Conservation (phyloP, 345 rosid species). For the Bruguiera gymnorhiza region DNA sequence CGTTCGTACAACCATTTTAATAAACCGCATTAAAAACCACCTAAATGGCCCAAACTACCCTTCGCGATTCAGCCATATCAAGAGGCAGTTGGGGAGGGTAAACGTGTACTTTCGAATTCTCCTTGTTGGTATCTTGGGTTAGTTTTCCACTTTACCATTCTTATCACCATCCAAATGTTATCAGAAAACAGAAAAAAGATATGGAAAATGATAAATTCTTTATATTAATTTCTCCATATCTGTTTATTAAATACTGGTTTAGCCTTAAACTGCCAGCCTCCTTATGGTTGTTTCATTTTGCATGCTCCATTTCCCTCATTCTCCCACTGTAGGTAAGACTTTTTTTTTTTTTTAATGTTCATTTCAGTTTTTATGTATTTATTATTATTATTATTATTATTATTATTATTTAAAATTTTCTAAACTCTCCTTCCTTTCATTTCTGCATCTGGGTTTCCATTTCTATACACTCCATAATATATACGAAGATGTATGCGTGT, state of each 20-base stretch:
- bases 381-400: neutral
- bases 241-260: neutral
- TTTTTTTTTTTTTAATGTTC: neutral
- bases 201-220: no score
- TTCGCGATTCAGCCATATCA: neutral
- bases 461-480: neutral
- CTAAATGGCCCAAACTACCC: slow-evolving; percentile 7
- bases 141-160: no score
- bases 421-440: slow-evolving; percentile 1
- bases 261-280: no score
- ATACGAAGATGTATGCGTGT: no score
- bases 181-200: neutral
- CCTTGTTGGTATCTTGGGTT: no score
- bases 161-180: slow-evolving; percentile 7
- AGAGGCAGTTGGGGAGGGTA: neutral
- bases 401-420: slow-evolving; percentile 6
- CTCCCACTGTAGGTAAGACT: neutral
- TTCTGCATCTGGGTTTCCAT: slow-evolving; percentile 9
- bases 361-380: neutral
- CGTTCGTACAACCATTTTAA: no score
- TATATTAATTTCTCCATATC: slow-evolving; percentile 17
- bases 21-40: no score
- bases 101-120: neutral
- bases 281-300: no score
- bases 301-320: neutral